Evolutionary conservation across 108 stramenopile species (phyloP), one percentile per base, ranked within the genome.

Genomic region (Schizochytrium sp.): DNA sequence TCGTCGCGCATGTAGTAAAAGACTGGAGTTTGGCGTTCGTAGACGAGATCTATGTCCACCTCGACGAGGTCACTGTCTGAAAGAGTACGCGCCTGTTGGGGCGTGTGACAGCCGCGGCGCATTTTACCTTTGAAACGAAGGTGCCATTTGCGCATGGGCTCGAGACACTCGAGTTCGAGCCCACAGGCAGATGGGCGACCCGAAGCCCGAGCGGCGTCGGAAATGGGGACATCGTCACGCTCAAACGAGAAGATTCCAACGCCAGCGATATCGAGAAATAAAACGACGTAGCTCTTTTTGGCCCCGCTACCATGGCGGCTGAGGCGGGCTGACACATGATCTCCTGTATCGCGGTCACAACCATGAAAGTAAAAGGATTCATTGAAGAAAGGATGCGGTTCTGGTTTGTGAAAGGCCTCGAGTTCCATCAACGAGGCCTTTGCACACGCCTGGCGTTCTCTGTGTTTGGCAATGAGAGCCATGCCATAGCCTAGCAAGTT

Each of bases 1-100:
- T 83, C 76, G 51, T 83, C 76, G 25, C 76, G 76, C 45, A 83
- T 83, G 23, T 83, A 83, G 48, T 53, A 83, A 83, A 83, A 83
- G 10, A 47, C 45, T 47, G 76, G 76, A 12, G 76, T 53, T 23
- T 83, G 48, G 19, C 48, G n/a, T 23, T 83, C 76, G 51, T 53
- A 83, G 25, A 53, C 28, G 19, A 83, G 51, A 34, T 83, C 76
- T 45, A 83, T 0, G 2, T 55, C 23, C 0, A 53, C 76, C 19
- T 23, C 43, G 12, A 83, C 4, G 25, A 53, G n/a, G n/a, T 47
- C 76, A 18, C n/a, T 28, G 5, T 47, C 51, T 12, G 12, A 6
- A 53, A 47, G 48, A 6, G 44, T 55, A 12, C 41, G 25, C 45
- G 51, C 76, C 76, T 83, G 76, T 6, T 6, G 14, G 1, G 76